Percentiles rank a stretch among this genome's conserved stretches.
These are phyloP conservation scores for Oemleria cerasiformis DNA, from an alignment of 306 rosid genomes.

Conservation along the genomic window DNA sequence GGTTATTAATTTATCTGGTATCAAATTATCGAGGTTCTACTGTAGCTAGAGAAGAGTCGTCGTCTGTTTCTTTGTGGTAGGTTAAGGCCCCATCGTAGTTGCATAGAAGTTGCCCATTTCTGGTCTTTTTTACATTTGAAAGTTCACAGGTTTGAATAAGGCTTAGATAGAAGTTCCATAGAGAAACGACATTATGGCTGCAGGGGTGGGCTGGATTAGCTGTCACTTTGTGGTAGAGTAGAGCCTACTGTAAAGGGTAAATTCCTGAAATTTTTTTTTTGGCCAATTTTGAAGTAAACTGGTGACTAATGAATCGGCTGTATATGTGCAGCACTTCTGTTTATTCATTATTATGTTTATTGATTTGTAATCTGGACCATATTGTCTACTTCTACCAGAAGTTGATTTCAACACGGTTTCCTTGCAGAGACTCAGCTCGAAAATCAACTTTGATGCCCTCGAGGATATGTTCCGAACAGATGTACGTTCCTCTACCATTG, in stretches of 20 bases:
- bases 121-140: not conserved
- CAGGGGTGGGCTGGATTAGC: not conserved
- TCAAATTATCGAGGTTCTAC: too few relatives aligned
- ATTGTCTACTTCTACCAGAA: not conserved
- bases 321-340: not conserved
- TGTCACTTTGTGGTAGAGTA: not conserved
- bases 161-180: not conserved
- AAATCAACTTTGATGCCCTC: constrained; percentile 7
- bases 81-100: not conserved
- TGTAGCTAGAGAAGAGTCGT: not conserved
- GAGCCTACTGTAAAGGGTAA: not conserved
- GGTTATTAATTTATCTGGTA: too few relatives aligned
- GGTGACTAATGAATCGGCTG: not conserved
- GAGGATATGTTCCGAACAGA: constrained; percentile 12
- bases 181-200: not conserved
- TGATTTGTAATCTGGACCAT: not conserved
- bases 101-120: not conserved
- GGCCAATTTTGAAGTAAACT: not conserved
- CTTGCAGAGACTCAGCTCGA: constrained; percentile 20
- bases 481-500: constrained; percentile 1
- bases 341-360: not conserved
- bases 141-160: not conserved
- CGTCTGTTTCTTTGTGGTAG: too few relatives aligned
- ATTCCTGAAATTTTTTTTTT: not conserved
- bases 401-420: constrained; percentile 6